phyloP scores from a whole-genome alignment of 2,329 filamentous ascomycete genomes.

The Penicillium sp. region DNA sequence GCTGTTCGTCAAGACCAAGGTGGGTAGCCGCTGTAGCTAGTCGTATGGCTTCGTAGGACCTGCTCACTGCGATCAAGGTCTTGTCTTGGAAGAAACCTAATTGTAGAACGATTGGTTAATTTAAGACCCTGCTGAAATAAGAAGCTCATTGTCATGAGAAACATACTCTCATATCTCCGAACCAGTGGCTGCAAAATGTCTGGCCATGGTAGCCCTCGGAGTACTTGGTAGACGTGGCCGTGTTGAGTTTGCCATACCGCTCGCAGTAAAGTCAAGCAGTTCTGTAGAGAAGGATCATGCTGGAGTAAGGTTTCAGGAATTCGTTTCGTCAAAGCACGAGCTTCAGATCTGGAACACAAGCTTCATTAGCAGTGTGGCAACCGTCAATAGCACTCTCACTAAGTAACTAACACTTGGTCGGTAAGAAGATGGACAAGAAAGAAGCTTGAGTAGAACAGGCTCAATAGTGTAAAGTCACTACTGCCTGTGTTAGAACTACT shows the following conservation, averaged over 20 bases:
- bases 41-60: conserved; percentile 43
- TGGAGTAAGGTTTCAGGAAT: conserved; percentile 34
- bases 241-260: conserved; percentile 43
- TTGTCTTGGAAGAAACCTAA: conserved; percentile 42
- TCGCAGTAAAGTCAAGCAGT: conserved; percentile 36
- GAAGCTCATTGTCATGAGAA: background rate
- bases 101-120: background rate
- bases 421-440: conserved; percentile 43
- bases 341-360: conserved; percentile 35
- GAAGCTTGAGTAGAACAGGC: conserved; percentile 42
- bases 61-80: conserved; percentile 40
- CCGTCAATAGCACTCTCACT: background rate
- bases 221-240: conserved; percentile 36
- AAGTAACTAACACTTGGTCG: conserved; percentile 38
- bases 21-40: conserved; percentile 37
- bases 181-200: conserved; percentile 33
- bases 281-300: conserved; percentile 36
- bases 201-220: conserved; percentile 38
- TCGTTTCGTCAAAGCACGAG: conserved; percentile 40
- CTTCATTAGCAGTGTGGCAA: background rate
- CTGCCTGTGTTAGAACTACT: conserved; percentile 12
- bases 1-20: conserved; percentile 35
- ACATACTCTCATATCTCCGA: conserved; percentile 39
- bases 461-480: conserved; percentile 32
- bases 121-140: background rate